phyloP scores from a whole-genome alignment of 2,329 filamentous ascomycete species.

The Trichoderma aggressivum region DNA sequence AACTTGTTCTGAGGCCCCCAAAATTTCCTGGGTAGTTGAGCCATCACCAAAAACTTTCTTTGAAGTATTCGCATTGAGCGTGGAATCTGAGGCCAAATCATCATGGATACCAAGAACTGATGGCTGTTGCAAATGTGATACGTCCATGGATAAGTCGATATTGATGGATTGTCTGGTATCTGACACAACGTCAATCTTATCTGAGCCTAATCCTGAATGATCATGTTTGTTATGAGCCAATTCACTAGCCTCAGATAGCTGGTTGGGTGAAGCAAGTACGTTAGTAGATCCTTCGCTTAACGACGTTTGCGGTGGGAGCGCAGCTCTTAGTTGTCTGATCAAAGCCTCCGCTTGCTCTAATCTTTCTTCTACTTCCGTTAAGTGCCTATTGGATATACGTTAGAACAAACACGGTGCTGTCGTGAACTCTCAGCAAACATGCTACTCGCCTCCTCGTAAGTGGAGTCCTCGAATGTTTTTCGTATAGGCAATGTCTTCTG shows the following conservation, averaged over 20 bases:
- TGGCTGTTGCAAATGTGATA: background rate
- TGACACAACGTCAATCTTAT: background rate
- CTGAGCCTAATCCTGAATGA: background rate
- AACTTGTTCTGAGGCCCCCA: background rate
- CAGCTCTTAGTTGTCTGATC: conserved; percentile 29
- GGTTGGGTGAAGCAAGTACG: background rate
- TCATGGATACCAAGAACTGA: background rate
- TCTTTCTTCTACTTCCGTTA: conserved; percentile 44
- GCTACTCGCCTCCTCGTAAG: conserved; percentile 42
- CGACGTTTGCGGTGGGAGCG: conserved; percentile 27
- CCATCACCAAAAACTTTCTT: background rate
- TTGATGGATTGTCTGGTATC: too few species aligned
- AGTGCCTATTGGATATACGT: conserved; percentile 28
- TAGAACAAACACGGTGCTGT: background rate
- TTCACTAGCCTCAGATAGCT: background rate
- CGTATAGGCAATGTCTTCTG: conserved; percentile 46
- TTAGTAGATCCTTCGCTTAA: background rate
- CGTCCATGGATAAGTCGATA: background rate
- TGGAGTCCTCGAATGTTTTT: conserved; percentile 46
- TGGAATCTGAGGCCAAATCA: background rate
- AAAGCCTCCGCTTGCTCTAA: conserved; percentile 35
- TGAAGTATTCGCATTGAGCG: background rate
- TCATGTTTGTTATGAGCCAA: too few species aligned
- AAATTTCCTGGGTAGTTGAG: background rate
- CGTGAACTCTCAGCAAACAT: background rate